These are phyloP conservation scores for Helichrysum umbraculigerum DNA, from an alignment of 129 eudicot genomes.

Conservation along the genomic window DNA sequence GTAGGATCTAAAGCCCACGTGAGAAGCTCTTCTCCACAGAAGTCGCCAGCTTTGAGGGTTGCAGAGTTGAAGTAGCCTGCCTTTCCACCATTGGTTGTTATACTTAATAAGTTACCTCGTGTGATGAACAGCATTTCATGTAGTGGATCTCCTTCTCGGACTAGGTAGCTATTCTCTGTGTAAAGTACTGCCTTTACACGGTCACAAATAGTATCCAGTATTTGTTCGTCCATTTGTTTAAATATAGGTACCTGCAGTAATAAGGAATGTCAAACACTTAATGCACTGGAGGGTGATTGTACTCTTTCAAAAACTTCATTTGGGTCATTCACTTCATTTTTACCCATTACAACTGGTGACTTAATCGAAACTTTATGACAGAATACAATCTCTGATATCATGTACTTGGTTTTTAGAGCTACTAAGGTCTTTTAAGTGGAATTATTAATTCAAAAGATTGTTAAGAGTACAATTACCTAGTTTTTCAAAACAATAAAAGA, in stretches of 20 bases:
- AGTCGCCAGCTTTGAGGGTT: constrained; percentile 57
- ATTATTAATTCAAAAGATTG: too few species aligned
- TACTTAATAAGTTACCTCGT: constrained; percentile 46
- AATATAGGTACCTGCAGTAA: constrained; percentile 62
- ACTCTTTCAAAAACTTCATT: too few species aligned
- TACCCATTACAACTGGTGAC: too few species aligned
- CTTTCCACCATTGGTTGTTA: constrained; percentile 60
- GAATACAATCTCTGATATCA: too few species aligned
- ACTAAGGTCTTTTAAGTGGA: too few species aligned
- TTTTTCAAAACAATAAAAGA: too few species aligned
- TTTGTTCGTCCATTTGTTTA: constrained; percentile 55
- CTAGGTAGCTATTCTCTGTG: constrained; percentile 46
- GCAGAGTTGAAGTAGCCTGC: constrained; percentile 53
- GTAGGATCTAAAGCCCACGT: constrained; percentile 70
- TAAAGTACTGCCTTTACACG: constrained; percentile 57
- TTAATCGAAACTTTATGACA: too few species aligned
- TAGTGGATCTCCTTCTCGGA: constrained; percentile 74
- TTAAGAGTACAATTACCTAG: too few species aligned
- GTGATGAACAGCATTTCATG: constrained; percentile 72
- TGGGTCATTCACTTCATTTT: too few species aligned
- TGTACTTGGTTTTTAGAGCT: too few species aligned
- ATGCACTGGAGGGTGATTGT: too few species aligned
- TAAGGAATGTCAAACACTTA: not conserved
- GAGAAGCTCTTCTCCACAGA: constrained; percentile 84
- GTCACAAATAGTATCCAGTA: constrained; percentile 69